Evolutionary conservation across 2,329 filamentous ascomycete genomes (phyloP), one percentile per base, ranked within the genome.

Genomic region (Amesomyces nigricolor): DNA sequence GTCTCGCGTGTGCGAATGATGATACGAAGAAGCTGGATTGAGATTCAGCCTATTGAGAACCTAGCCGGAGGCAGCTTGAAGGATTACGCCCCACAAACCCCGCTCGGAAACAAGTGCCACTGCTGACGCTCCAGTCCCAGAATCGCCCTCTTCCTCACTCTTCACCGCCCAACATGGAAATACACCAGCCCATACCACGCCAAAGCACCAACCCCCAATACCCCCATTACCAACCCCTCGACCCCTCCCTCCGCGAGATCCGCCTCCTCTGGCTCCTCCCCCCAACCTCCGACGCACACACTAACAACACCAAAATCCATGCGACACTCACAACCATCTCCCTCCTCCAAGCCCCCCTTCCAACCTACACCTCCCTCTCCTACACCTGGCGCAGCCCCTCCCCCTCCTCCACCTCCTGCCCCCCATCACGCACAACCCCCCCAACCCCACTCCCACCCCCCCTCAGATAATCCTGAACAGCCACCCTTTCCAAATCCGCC

Each of bases 311-410:
- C 19, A 9, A 45, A 16, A 51, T 51, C 48, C 14, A 43, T 4
- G 48, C 26, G 4, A 13, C 14, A 2, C 48, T 51, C 38, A 51
- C 48, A 10, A 51, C 39, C 5, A 22, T 43, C 39, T 51, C 39
- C 11, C n/a, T 51, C 2, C 17, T 16, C 29, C 13, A 43, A 9
- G 17, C 32, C 5, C 17, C 17, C 17, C 17, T 19, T 3, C 48
- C 38, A 1, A 2, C 48, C 5, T 56, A 56, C 26, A 46, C 35
- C 11, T 47, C 53, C 26, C 11, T 56, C 9, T 56, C 53, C 5
- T 51, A 56, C 48, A 51, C 47, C 17, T 56, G 53, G 48, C 17
- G 53, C 43, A 2, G 14, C 6, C 30, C 42, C 42, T 17, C 8
- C 26, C 11, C 35, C 29, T 32, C 26, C 17, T 17, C 8, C 43